Evolutionary conservation across 148 eudicot species (phyloP).

Genomic region (Heliosperma pusillum): DNA sequence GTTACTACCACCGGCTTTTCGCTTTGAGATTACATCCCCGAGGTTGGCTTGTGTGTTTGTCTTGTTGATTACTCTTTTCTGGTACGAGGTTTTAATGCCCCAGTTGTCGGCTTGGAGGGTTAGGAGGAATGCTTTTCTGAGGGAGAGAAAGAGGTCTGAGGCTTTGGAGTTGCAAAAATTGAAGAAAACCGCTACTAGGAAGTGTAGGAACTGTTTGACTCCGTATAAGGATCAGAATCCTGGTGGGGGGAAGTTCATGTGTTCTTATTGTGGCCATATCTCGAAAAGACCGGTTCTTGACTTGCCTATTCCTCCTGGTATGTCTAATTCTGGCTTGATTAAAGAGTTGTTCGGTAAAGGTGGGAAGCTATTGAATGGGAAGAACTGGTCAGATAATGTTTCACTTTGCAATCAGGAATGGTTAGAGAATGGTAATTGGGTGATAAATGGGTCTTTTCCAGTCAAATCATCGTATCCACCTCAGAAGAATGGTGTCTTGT

Average conservation of each 20-base stretch:
- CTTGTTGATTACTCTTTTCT: conserved; percentile 73
- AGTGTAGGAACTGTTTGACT: conserved; percentile 92
- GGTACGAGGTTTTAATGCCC: conserved; percentile 98
- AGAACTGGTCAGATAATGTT: conserved; percentile 67
- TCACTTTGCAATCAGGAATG: conserved; percentile 72
- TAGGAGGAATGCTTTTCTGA: conserved; percentile 67
- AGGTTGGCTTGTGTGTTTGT: conserved; percentile 92
- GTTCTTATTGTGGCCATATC: conserved; percentile 92
- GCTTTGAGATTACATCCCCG: conserved; percentile 89
- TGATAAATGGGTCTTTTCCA: conserved; percentile 47
- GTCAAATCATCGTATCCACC: conserved; percentile 50
- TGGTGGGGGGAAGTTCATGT: conserved; percentile 92
- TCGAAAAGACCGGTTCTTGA: conserved; percentile 93
- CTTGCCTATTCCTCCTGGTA: conserved; percentile 71
- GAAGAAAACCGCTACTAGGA: conserved; percentile 84
- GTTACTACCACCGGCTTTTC: conserved; percentile 85
- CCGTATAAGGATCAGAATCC: conserved; percentile 93
- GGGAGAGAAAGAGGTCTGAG: conserved; percentile 89
- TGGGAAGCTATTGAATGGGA: conserved; percentile 78
- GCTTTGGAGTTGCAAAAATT: conserved; percentile 87
- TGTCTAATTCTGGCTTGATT: conserved; percentile 66
- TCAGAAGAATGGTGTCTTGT: conserved; percentile 44
- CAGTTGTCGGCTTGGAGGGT: conserved; percentile 84
- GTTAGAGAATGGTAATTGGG: conserved; percentile 85
- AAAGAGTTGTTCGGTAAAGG: conserved; percentile 88